Evolutionary conservation across 2,329 filamentous ascomycete genomes (phyloP).

Genomic region (Lachnellula occidentalis): DNA sequence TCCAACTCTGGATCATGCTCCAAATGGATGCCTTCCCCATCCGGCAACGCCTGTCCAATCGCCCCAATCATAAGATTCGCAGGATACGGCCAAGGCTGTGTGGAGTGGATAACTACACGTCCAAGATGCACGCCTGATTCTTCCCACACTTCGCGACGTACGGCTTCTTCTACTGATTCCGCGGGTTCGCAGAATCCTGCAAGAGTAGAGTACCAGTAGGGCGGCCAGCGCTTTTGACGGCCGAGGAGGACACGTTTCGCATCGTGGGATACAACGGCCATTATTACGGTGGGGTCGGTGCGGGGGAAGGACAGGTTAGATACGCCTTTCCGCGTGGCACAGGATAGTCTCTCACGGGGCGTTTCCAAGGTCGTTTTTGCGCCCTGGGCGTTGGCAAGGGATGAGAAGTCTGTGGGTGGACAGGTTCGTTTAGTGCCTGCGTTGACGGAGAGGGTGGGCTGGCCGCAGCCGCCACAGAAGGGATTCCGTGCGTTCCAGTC

Average conservation of each 20-base stretch:
- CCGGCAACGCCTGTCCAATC: conserved; percentile 76
- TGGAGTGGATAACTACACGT: conserved; percentile 74
- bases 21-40: conserved; percentile 74
- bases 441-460: conserved; percentile 72
- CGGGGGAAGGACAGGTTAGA: conserved; percentile 90
- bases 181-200: conserved; percentile 82
- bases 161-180: conserved; percentile 79
- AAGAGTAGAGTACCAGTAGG: conserved; percentile 81
- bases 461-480: conserved; percentile 86
- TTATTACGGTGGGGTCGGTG: conserved; percentile 84
- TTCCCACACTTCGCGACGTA: conserved; percentile 80
- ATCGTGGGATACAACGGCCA: conserved; percentile 80
- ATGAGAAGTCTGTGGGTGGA: conserved; percentile 60
- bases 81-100: conserved; percentile 84
- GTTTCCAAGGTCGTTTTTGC: conserved; percentile 34
- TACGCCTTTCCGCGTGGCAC: conserved; percentile 75
- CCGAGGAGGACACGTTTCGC: conserved; percentile 67
- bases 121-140: conserved; percentile 74
- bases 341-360: conserved; percentile 57
- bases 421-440: conserved; percentile 77
- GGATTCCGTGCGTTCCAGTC: conserved; percentile 95
- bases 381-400: conserved; percentile 32
- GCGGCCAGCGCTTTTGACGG: conserved; percentile 76
- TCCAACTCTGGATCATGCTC: conserved; percentile 89
- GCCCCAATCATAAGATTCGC: conserved; percentile 82